Base-by-base conservation (phyloP, 2,329 filamentous ascomycete genomes). In the Diaporthe amygdali region DNA sequence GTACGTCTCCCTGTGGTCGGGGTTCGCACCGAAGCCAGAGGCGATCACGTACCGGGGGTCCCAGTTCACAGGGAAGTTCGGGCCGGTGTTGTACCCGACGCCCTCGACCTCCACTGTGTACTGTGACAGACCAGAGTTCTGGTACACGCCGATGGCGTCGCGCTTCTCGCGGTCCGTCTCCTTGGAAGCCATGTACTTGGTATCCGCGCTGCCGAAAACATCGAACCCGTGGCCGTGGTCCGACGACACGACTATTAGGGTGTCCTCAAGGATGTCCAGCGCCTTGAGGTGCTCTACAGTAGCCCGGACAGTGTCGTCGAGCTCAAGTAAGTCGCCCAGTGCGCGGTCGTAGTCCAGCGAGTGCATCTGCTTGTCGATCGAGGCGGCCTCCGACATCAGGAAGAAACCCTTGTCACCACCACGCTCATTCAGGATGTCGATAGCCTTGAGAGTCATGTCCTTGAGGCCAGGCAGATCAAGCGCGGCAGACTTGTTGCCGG, bases 291-390 rank as follows among this genome's bases (percentile, higher is more conserved):
- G 91, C 56, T 86, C 86, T 68, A 96, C 86, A 3, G 93, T 94
- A 22, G 93, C 93, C 66, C 90, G 90, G 75, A 97, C 84, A 5
- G 94, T 95, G 82, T 97, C 93, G 78, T 97, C 94, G 41, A 97
- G 88, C 83, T 97, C 94, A 49, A 97, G 89, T 1, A 97, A 89
- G 76, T 97, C 94, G 68, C 93, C 94, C 0, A 97, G 90, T 0
- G 94, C 93, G 68, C 94, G 93, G 82, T 96, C 93, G 79, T 96
- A 96, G 83, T 96, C 94, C 25, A 96, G 88, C 2, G 85, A 81
- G 83, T 97, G 94, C 94, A 97, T 96, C 87, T 94, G 92, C 87
- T 97, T 97, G 83, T 96, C 94, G 76, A 97, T 93, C 2, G 91
- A 94, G 20, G 94, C 94, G 32, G 92, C 94, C 81, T 97, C 94